These are phyloP conservation scores for Emergomyces orientalis DNA, from an alignment of 2,329 filamentous ascomycete species.

Conservation along the genomic window DNA sequence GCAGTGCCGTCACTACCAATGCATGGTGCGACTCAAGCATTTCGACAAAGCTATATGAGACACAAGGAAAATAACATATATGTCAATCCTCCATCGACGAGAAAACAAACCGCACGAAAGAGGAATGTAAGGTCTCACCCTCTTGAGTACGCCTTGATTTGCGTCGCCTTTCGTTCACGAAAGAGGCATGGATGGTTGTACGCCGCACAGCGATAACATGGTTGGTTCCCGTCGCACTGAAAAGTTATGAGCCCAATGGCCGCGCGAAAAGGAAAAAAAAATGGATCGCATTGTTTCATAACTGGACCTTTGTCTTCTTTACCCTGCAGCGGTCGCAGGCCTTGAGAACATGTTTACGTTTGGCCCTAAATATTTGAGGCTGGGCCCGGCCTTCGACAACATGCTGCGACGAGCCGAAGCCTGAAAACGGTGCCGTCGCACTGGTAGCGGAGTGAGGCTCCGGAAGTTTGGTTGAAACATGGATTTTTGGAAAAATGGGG, in stretches of 20 bases:
- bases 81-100: conserved; percentile 8
- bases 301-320: conserved; percentile 37
- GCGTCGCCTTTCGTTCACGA: conserved; percentile 36
- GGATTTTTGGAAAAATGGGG: conserved; percentile 28
- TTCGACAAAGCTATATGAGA: conserved; percentile 32
- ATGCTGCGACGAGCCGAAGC: conserved; percentile 23
- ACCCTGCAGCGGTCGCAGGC: conserved; percentile 39
- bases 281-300: conserved; percentile 12
- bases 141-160: conserved; percentile 37
- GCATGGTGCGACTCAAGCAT: conserved; percentile 39
- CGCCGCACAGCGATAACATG: conserved; percentile 36
- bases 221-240: conserved; percentile 39
- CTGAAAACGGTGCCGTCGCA: conserved; percentile 25
- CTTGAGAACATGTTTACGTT: conserved; percentile 38
- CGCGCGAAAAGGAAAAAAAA: neutral
- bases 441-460: conserved; percentile 29
- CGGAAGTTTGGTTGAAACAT: conserved; percentile 26
- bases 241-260: conserved; percentile 13
- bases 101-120: neutral
- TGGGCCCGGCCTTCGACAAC: conserved; percentile 28
- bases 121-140: conserved; percentile 24
- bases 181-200: conserved; percentile 39
- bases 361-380: conserved; percentile 35
- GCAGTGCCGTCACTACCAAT: conserved; percentile 34
- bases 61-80: neutral